phyloP scores from a whole-genome alignment of 1,284 basidiomycete species.

The Papiliotrema flavescens region DNA sequence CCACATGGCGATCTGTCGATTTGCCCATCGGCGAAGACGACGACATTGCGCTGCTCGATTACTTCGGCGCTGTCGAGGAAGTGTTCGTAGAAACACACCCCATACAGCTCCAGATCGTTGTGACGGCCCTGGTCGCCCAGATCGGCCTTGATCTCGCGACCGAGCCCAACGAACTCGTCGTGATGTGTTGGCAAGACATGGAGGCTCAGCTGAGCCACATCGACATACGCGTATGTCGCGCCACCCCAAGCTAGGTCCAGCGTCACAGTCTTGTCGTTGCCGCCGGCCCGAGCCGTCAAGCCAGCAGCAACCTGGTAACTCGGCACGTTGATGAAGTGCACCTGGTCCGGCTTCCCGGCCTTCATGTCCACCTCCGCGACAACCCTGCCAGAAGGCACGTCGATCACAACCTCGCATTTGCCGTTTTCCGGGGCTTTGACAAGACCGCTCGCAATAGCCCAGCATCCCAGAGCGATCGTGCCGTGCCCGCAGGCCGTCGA shows the following conservation, averaged over 20 bases:
- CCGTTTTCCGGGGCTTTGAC: slow-evolving; percentile 5
- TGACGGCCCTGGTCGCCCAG: slow-evolving; percentile 30
- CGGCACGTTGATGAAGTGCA: slow-evolving; percentile 19
- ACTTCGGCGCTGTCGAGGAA: neutral
- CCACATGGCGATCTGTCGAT: slow-evolving; percentile 53
- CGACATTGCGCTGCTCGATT: slow-evolving; percentile 11
- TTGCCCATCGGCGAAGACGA: slow-evolving; percentile 51
- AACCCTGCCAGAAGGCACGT: slow-evolving; percentile 8
- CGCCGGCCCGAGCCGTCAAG: slow-evolving; percentile 2
- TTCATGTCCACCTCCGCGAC: slow-evolving; percentile 1
- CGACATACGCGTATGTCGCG: slow-evolving; percentile 52
- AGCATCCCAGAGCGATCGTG: slow-evolving; percentile 53
- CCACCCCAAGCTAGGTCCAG: slow-evolving; percentile 51
- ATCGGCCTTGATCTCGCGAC: slow-evolving; percentile 33
- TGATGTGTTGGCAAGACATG: slow-evolving; percentile 24
- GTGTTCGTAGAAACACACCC: slow-evolving; percentile 5
- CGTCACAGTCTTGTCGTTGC: slow-evolving; percentile 23
- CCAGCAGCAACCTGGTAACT: slow-evolving; percentile 5
- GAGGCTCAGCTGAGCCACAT: slow-evolving; percentile 46
- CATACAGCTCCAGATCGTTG: slow-evolving; percentile 10
- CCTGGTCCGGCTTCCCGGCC: slow-evolving; percentile 5
- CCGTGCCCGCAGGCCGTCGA: slow-evolving; percentile 56
- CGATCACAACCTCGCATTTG: slow-evolving; percentile 12
- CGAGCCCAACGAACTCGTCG: slow-evolving; percentile 33
- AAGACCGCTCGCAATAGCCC: slow-evolving; percentile 43